These are phyloP conservation scores for Gymnopilus junonius DNA, from an alignment of 768 basidiomycete species.

Conservation along the genomic window DNA sequence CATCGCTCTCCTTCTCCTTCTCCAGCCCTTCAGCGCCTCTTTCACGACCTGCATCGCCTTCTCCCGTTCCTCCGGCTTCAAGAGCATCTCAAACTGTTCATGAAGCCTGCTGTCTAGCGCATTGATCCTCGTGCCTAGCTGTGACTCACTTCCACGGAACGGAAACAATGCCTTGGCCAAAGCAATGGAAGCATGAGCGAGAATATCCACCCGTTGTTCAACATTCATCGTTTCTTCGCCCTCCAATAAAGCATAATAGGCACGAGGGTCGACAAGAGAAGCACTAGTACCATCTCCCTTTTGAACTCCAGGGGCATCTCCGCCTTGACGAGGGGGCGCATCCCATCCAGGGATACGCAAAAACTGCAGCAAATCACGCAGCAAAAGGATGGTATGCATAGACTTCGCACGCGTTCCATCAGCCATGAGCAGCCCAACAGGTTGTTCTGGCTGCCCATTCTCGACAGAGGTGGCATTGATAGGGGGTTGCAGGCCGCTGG, in stretches of 20 bases:
- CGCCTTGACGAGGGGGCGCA: background rate
- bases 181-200: constrained; percentile 19
- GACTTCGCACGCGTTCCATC: constrained; percentile 15
- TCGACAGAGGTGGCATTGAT: background rate
- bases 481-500: background rate
- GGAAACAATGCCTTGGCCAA: constrained; percentile 19
- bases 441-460: background rate
- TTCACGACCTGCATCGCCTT: background rate
- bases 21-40: background rate
- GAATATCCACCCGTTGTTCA: constrained; percentile 19
- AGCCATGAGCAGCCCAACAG: constrained; percentile 7
- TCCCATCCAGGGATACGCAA: constrained; percentile 3
- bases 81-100: constrained; percentile 15
- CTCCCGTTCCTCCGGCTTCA: constrained; percentile 11
- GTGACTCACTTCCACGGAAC: constrained; percentile 9
- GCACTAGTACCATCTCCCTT: background rate
- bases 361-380: constrained; percentile 19
- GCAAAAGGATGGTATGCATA: constrained; percentile 15
- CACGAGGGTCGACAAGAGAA: background rate
- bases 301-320: background rate
- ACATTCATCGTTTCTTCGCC: constrained; percentile 14
- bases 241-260: constrained; percentile 2
- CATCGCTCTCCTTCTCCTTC: background rate
- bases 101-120: constrained; percentile 15
- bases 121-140: constrained; percentile 14